Evolutionary conservation across 2,329 filamentous ascomycete genomes (phyloP), one percentile per base, ranked within the genome.

Genomic region (Thielaviopsis populi): DNA sequence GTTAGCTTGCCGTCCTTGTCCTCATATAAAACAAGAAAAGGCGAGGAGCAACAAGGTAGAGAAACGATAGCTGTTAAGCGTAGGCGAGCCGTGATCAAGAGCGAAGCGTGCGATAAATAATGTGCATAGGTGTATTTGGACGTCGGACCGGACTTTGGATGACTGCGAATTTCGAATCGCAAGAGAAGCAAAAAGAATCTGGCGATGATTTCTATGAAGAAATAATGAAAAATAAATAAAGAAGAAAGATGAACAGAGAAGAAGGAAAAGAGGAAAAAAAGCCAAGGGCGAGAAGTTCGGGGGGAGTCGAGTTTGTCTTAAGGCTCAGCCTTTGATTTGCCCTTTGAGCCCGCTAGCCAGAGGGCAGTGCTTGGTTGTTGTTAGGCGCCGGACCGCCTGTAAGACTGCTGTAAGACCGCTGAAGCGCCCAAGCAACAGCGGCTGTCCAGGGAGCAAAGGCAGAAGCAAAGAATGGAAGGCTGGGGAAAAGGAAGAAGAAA

Each of bases 221-320:
- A 56, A 22, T 46, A 56, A 13, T 56, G 46, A 17, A 54, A 62
- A 42, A 62, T 30, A 56, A 54, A 41, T 33, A 54, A 54, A 54
- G n/a, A 62, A 62, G 48, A 54, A 62, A 62, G 19, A 62, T 37
- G 30, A 62, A 17, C 8, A 41, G n/a, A 54, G 48, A 8, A 46
- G 11, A n/a, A 54, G 17, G 24, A 54, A 41, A 56, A 62, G 19
- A 56, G 37, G 37, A n/a, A 42, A 22, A 24, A 56, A 27, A 41
- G 11, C 15, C 4, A n/a, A 48, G 48, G n/a, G 22, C 19, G 13
- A 27, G 27, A 30, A 61, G 37, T 30, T 37, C 27, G 24, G 53
- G 53, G 50, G 53, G 53, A 56, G 17, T 56, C 53, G 30, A 19
- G 24, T n/a, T 33, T 56, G 53, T 56, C 53, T 56, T 19, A 56